These are phyloP conservation scores for Crithidia thermophila DNA, from an alignment of 208 protist species.

Conservation along the genomic window DNA sequence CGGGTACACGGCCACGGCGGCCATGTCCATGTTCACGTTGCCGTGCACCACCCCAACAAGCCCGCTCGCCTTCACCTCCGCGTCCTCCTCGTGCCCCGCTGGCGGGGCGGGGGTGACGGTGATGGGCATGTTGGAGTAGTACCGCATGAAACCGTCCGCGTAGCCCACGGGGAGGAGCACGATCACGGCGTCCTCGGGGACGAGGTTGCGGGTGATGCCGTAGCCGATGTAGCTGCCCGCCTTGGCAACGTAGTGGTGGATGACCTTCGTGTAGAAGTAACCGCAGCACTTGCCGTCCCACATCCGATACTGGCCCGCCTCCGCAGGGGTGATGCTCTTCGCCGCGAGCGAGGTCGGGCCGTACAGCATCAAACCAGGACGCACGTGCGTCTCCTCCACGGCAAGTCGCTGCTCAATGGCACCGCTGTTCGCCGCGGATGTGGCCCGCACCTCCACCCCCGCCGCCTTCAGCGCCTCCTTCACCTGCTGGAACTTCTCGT, in stretches of 20 bases:
- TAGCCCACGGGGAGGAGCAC: slow-evolving; percentile 54
- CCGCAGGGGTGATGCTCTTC: slow-evolving; percentile 26
- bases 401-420: slow-evolving; percentile 49
- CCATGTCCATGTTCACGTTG: slow-evolving; percentile 62
- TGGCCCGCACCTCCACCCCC: slow-evolving; percentile 53
- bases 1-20: slow-evolving; percentile 41
- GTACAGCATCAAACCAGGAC: slow-evolving; percentile 59
- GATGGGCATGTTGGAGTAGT: slow-evolving; percentile 45
- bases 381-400: slow-evolving; percentile 53
- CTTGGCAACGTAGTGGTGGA: slow-evolving; percentile 44
- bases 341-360: slow-evolving; percentile 41
- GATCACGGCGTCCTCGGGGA: slow-evolving; percentile 41
- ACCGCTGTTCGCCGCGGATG: slow-evolving; percentile 54
- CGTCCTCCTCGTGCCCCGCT: slow-evolving; percentile 19
- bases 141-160: slow-evolving; percentile 60
- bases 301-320: slow-evolving; percentile 31
- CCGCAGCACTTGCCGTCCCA: slow-evolving; percentile 46
- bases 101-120: slow-evolving; percentile 37
- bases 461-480: slow-evolving; percentile 36
- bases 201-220: slow-evolving; percentile 42
- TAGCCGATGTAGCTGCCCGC: slow-evolving; percentile 54
- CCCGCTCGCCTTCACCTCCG: slow-evolving; percentile 3
- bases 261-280: slow-evolving; percentile 53
- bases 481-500: slow-evolving; percentile 40
- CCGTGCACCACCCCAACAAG: slow-evolving; percentile 46